Evolutionary conservation across 106 monocot genomes (phyloP).

Genomic region (Dendrobium huoshanense): DNA sequence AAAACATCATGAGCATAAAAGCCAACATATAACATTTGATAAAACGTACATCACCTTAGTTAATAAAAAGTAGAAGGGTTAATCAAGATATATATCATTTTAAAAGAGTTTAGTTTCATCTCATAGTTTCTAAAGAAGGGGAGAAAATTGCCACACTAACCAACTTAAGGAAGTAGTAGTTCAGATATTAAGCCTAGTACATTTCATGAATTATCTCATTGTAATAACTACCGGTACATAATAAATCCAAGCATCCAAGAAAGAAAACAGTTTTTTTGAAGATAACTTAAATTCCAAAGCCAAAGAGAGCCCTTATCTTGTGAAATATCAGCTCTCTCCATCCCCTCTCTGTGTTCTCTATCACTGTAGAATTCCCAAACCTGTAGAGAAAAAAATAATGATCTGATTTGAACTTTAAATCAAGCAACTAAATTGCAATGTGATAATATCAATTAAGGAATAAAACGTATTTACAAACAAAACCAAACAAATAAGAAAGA

Average conservation of each 20-base stretch:
- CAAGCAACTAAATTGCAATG: not conserved
- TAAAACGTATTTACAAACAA: not conserved
- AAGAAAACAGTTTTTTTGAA: not conserved
- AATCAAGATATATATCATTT: not conserved
- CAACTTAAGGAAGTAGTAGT: not conserved
- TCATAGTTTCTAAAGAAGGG: not conserved
- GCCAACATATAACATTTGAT: not conserved
- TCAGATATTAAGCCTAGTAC: not conserved
- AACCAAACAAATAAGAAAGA: not conserved
- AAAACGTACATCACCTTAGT: not conserved
- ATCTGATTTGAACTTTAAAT: not conserved
- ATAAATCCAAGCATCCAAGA: not conserved
- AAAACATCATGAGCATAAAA: not conserved
- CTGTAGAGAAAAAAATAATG: slow-evolving; percentile 23
- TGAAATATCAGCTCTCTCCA: slow-evolving; percentile 97
- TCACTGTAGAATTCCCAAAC: slow-evolving; percentile 89
- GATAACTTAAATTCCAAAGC: slow-evolving; percentile 79
- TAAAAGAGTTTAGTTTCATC: not conserved
- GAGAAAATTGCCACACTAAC: not conserved
- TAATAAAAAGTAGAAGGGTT: not conserved
- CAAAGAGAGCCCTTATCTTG: slow-evolving; percentile 88
- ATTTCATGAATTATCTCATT: not conserved
- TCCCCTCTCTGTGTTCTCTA: slow-evolving; percentile 95
- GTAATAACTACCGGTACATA: not conserved
- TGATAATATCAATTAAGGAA: not conserved